Conservation (phyloP, 495 filamentous ascomycete genomes). For the Hypoxylon fragiforme region DNA sequence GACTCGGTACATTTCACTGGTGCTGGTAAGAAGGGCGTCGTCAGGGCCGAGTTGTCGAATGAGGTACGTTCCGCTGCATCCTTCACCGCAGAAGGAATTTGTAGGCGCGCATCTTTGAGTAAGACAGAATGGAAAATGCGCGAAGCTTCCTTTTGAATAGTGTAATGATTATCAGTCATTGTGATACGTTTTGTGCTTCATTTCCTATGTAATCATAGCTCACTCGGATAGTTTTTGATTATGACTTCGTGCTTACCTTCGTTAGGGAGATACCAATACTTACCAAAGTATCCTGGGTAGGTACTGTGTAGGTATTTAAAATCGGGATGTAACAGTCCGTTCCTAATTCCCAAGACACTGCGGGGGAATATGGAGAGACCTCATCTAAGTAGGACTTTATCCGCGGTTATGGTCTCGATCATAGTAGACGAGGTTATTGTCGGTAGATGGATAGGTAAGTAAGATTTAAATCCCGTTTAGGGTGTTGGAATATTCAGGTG, state of each 20-base stretch:
- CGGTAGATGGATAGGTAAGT: slow-evolving; percentile 19
- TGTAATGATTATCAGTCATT: slow-evolving; percentile 21
- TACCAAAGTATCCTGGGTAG: too few relatives aligned
- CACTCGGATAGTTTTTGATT: too few relatives aligned
- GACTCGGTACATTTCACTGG: slow-evolving; percentile 37
- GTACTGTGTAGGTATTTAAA: too few relatives aligned
- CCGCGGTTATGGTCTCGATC: slow-evolving; percentile 7
- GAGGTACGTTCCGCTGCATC: slow-evolving; percentile 21
- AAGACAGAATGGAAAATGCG: slow-evolving; percentile 32
- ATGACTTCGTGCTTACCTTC: too few relatives aligned
- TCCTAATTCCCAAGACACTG: background rate
- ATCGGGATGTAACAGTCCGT: background rate
- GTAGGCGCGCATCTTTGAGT: slow-evolving; percentile 26
- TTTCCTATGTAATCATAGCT: background rate
- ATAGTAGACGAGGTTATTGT: background rate
- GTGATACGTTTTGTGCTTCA: background rate
- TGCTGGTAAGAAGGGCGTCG: slow-evolving; percentile 30
- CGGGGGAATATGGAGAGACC: slow-evolving; percentile 24
- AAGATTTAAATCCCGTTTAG: too few relatives aligned
- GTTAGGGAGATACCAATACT: too few relatives aligned
- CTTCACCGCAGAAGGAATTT: slow-evolving; percentile 23
- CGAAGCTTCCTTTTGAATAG: slow-evolving; percentile 33
- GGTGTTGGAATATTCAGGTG: too few relatives aligned
- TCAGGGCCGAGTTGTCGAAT: slow-evolving; percentile 25
- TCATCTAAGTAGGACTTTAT: slow-evolving; percentile 18